A percentile compares a stretch with the other conserved stretches of the same genome.
Evolutionary conservation across 305 asterid genomes (phyloP).

Genomic region (Fraxinus albicans): DNA sequence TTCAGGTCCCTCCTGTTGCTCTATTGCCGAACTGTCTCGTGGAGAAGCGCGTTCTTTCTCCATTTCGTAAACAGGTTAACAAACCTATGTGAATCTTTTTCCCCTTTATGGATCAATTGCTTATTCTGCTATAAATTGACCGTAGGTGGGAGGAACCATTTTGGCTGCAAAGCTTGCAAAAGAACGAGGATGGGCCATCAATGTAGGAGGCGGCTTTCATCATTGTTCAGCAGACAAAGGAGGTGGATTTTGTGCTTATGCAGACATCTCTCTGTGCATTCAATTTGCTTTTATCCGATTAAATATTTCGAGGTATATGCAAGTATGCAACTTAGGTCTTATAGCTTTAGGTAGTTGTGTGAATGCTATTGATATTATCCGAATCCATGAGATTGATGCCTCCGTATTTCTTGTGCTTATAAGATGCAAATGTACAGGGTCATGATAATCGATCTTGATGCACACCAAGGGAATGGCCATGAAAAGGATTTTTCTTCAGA

Average conservation of each 20-base stretch:
- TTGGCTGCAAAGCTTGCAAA: slow-evolving; percentile 94
- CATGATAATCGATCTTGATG: slow-evolving; percentile 98
- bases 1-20: slow-evolving; percentile 90
- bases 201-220: slow-evolving; percentile 97
- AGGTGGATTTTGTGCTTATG: slow-evolving; percentile 94
- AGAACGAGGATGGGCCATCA: slow-evolving; percentile 97
- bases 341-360: not conserved
- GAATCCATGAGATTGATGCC: slow-evolving; percentile 8
- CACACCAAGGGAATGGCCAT: slow-evolving; percentile 98
- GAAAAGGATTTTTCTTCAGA: slow-evolving; percentile 79
- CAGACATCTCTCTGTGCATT: slow-evolving; percentile 92
- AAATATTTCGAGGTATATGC: slow-evolving; percentile 67
- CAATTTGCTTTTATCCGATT: slow-evolving; percentile 66
- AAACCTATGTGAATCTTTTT: not conserved
- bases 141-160: slow-evolving; percentile 92
- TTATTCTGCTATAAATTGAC: slow-evolving; percentile 10
- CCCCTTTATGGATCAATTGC: slow-evolving; percentile 12
- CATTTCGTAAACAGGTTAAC: slow-evolving; percentile 87
- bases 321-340: slow-evolving; percentile 10
- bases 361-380: not conserved
- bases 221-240: slow-evolving; percentile 88
- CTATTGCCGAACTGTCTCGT: slow-evolving; percentile 77
- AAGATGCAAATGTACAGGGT: slow-evolving; percentile 52
- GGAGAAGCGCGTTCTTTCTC: slow-evolving; percentile 69
- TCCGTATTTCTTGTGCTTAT: slow-evolving; percentile 24